These are phyloP conservation scores for Cymbidium sinense DNA, from an alignment of 106 monocot genomes.

Conservation along the genomic window DNA sequence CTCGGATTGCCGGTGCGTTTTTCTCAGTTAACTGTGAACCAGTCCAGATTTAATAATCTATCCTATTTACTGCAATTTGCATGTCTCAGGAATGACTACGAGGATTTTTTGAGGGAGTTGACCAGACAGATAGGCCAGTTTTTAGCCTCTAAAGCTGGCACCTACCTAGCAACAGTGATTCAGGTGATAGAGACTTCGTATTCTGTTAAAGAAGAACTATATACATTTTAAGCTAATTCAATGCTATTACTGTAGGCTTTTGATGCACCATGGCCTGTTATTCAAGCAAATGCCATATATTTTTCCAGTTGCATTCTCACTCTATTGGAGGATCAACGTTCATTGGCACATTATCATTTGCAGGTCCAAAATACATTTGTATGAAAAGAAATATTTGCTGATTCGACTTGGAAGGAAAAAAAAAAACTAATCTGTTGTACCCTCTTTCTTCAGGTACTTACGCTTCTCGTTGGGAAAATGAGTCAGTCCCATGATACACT, in stretches of 20 bases:
- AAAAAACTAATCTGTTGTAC: neutral
- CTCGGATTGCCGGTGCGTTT: conserved; percentile 69
- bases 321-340: conserved; percentile 62
- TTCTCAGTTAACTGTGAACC: neutral
- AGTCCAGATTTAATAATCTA: neutral
- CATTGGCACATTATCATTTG: conserved; percentile 54
- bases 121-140: conserved; percentile 59
- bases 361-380: conserved; percentile 38
- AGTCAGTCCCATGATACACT: conserved; percentile 57
- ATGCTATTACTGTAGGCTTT: conserved; percentile 45
- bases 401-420: neutral
- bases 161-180: conserved; percentile 65
- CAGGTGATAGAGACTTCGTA: conserved; percentile 36
- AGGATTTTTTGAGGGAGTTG: conserved; percentile 84
- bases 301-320: conserved; percentile 79
- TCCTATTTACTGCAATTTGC: neutral
- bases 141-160: conserved; percentile 48
- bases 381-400: neutral
- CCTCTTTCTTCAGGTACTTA: conserved; percentile 53
- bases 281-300: conserved; percentile 94
- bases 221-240: neutral
- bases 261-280: conserved; percentile 90
- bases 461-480: conserved; percentile 51
- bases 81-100: conserved; percentile 65
- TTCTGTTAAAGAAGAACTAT: neutral